phyloP scores from a whole-genome alignment of 352 stramenopile genomes.

The Blastocystis sp. region DNA sequence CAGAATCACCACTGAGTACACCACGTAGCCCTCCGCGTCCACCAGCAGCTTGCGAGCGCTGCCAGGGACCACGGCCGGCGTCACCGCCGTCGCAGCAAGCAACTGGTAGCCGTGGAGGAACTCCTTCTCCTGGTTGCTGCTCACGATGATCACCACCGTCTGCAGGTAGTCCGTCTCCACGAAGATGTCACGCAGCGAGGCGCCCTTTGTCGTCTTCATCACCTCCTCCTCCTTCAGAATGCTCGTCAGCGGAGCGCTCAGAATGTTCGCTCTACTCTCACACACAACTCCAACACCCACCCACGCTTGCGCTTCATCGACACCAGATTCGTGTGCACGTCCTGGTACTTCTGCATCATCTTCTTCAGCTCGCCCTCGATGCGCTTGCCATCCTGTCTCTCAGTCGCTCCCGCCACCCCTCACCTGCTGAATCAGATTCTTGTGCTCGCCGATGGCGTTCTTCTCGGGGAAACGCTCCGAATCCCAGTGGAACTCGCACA shows the following conservation, averaged over 20 bases:
- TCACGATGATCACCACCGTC: neutral
- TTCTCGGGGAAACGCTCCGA: neutral
- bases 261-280: neutral
- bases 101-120: neutral
- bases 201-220: neutral
- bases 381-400: neutral
- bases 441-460: neutral
- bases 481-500: neutral
- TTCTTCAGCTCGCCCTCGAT: neutral
- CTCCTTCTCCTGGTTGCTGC: neutral
- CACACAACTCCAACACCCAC: neutral
- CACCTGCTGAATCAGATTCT: neutral
- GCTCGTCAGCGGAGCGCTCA: neutral
- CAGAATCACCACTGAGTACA: constrained; percentile 23
- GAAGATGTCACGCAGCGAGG: neutral
- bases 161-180: neutral
- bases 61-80: neutral
- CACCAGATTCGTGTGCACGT: neutral
- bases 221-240: constrained; percentile 1
- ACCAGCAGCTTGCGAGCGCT: neutral
- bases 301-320: neutral
- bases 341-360: constrained; percentile 37
- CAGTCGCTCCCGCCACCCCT: neutral
- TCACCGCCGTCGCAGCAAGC: neutral
- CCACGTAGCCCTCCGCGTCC: neutral